Conservation (phyloP, 2,329 filamentous ascomycete genomes). For the Exophiala xenobiotica region DNA sequence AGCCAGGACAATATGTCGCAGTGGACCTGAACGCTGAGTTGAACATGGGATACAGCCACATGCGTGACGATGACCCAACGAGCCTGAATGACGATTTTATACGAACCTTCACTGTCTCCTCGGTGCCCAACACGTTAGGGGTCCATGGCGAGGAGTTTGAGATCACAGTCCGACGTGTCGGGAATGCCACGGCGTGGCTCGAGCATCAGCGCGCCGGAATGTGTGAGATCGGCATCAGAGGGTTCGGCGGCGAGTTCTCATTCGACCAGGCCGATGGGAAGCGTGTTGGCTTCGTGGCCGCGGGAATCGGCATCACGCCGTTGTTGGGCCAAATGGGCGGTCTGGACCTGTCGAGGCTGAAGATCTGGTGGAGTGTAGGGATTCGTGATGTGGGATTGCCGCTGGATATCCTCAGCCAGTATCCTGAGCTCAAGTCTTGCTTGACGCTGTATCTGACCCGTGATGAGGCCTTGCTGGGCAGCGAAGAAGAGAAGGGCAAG, state of each 20-base stretch:
- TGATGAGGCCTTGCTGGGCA: constrained; percentile 17
- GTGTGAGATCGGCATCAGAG: constrained; percentile 66
- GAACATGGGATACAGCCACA: constrained; percentile 74
- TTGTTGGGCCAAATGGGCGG: constrained; percentile 66
- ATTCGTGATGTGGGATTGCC: constrained; percentile 63
- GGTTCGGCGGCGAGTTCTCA: constrained; percentile 68
- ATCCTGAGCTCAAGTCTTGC: constrained; percentile 51
- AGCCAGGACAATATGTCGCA: constrained; percentile 73
- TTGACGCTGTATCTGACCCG: constrained; percentile 68
- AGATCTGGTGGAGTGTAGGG: constrained; percentile 67
- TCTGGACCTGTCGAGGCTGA: constrained; percentile 50
- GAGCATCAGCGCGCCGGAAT: constrained; percentile 56
- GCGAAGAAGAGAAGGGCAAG: constrained; percentile 31
- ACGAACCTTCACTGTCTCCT: constrained; percentile 79
- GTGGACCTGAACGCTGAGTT: constrained; percentile 70
- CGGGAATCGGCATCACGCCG: constrained; percentile 81
- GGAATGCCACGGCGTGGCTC: constrained; percentile 66
- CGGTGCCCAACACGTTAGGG: constrained; percentile 44
- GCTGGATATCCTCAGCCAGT: constrained; percentile 55
- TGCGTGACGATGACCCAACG: constrained; percentile 76
- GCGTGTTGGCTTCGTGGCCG: constrained; percentile 64
- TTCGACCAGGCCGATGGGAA: constrained; percentile 40
- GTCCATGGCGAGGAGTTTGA: constrained; percentile 57
- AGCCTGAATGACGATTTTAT: constrained; percentile 83
- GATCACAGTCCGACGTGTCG: constrained; percentile 69